Conservation (phyloP, 495 filamentous ascomycete species). For the Jackrogersella minutella region DNA sequence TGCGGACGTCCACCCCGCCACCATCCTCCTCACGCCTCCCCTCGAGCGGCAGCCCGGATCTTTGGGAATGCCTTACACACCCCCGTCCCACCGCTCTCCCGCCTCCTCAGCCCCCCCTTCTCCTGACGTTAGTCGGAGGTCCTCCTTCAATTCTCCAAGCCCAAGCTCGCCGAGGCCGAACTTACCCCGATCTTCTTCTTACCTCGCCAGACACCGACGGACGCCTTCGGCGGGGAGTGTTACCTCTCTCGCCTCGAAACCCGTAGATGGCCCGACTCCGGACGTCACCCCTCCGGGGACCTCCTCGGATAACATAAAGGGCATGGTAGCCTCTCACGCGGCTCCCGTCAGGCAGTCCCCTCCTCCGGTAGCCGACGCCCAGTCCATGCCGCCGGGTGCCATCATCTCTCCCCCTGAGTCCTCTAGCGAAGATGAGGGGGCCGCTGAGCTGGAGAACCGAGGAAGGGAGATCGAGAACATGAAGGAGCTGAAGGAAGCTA, state of each 20-base stretch:
- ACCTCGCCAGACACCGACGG: conserved; percentile 67
- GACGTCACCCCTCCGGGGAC: conserved; percentile 53
- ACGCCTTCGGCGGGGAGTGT: conserved; percentile 51
- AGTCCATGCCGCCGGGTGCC: conserved; percentile 76
- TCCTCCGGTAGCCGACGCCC: conserved; percentile 72
- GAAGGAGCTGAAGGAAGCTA: conserved; percentile 82
- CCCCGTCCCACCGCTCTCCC: conserved; percentile 82
- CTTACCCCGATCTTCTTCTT: conserved; percentile 78
- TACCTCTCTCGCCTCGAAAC: conserved; percentile 36
- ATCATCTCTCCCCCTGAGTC: conserved; percentile 91
- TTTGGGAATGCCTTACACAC: conserved; percentile 89
- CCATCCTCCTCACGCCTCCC: conserved; percentile 30
- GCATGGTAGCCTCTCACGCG: conserved; percentile 49
- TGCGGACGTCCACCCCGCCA: conserved; percentile 29
- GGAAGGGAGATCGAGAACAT: conserved; percentile 68
- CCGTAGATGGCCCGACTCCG: conserved; percentile 49
- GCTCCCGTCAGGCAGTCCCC: conserved; percentile 76
- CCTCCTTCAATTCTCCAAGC: conserved; percentile 59
- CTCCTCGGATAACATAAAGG: conserved; percentile 60
- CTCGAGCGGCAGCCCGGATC: conserved; percentile 45
- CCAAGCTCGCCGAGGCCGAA: conserved; percentile 57
- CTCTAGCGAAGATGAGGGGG: conserved; percentile 82
- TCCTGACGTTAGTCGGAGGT: conserved; percentile 65
- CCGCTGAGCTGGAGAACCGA: conserved; percentile 48
- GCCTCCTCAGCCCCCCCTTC: conserved; percentile 71